phyloP scores from a whole-genome alignment of 768 basidiomycete genomes.

The Leccinum truebloodii region DNA sequence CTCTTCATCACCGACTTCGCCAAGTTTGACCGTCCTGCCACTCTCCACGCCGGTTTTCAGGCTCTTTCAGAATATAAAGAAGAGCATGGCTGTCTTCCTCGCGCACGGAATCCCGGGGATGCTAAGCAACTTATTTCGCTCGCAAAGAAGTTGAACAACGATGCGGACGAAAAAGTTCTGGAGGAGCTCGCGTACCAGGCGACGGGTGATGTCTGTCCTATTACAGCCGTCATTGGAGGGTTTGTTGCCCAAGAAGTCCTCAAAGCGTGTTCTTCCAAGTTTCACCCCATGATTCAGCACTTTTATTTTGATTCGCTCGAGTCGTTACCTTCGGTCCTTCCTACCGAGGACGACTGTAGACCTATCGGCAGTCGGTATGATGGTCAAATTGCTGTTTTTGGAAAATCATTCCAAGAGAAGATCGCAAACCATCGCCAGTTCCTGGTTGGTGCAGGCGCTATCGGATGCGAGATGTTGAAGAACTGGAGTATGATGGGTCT shows the following conservation, averaged over 20 bases:
- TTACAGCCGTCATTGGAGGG: slow-evolving; percentile 92
- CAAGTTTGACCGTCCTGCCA: slow-evolving; percentile 91
- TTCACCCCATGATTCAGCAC: slow-evolving; percentile 93
- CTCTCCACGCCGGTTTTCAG: slow-evolving; percentile 93
- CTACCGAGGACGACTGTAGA: slow-evolving; percentile 81
- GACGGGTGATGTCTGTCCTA: slow-evolving; percentile 83
- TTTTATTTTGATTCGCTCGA: slow-evolving; percentile 98
- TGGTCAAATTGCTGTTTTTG: slow-evolving; percentile 94
- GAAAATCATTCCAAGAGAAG: slow-evolving; percentile 89
- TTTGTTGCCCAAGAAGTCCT: slow-evolving; percentile 98
- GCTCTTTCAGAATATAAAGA: slow-evolving; percentile 80
- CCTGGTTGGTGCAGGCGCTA: slow-evolving; percentile 97
- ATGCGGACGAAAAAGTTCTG: slow-evolving; percentile 79
- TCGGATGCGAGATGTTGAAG: slow-evolving; percentile 99
- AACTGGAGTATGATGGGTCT: slow-evolving; percentile 99
- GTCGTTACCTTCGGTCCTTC: slow-evolving; percentile 75
- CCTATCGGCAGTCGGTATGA: slow-evolving; percentile 87
- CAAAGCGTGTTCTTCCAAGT: slow-evolving; percentile 97
- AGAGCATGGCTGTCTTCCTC: slow-evolving; percentile 68
- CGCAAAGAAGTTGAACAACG: slow-evolving; percentile 75
- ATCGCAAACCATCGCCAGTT: slow-evolving; percentile 90
- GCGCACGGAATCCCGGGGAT: slow-evolving; percentile 80
- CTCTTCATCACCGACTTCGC: slow-evolving; percentile 95
- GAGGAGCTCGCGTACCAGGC: slow-evolving; percentile 91
- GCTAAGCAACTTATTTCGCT: slow-evolving; percentile 69